Evolutionary conservation across 2,329 filamentous ascomycete genomes (phyloP).

Genomic region (Aureobasidium sp.): DNA sequence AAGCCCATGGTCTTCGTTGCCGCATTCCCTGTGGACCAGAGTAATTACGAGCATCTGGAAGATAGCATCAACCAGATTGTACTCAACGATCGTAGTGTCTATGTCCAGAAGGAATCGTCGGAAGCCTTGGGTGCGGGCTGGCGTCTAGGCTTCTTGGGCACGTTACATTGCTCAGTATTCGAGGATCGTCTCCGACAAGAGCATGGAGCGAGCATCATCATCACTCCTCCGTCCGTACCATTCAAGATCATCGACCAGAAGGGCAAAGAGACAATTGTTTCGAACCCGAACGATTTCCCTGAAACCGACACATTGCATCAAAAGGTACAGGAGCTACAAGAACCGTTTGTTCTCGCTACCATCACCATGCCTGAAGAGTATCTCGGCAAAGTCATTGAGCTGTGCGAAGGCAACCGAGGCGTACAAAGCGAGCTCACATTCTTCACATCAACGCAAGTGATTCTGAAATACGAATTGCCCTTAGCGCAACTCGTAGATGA

Average conservation of each 20-base stretch:
- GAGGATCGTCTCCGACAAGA: conserved; percentile 92
- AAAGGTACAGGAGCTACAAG: conserved; percentile 56
- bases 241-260: conserved; percentile 76
- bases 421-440: conserved; percentile 83
- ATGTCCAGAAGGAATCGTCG: conserved; percentile 86
- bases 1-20: conserved; percentile 99
- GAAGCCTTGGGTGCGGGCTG: conserved; percentile 91
- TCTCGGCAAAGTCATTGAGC: conserved; percentile 85
- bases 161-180: conserved; percentile 96
- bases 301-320: conserved; percentile 55
- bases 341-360: conserved; percentile 73
- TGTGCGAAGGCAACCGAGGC: conserved; percentile 85
- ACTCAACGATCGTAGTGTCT: conserved; percentile 91
- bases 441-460: conserved; percentile 87
- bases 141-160: conserved; percentile 91
- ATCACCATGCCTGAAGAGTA: conserved; percentile 92
- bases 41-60: conserved; percentile 77
- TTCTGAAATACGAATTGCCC: conserved; percentile 85
- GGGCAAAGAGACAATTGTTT: conserved; percentile 70
- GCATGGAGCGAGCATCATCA: conserved; percentile 89
- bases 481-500: conserved; percentile 89
- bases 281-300: conserved; percentile 83
- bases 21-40: conserved; percentile 87
- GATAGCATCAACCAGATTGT: conserved; percentile 92
- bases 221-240: conserved; percentile 91